Conservation (phyloP, 176 grass and related monocot species). For the Paspalum notatum region DNA sequence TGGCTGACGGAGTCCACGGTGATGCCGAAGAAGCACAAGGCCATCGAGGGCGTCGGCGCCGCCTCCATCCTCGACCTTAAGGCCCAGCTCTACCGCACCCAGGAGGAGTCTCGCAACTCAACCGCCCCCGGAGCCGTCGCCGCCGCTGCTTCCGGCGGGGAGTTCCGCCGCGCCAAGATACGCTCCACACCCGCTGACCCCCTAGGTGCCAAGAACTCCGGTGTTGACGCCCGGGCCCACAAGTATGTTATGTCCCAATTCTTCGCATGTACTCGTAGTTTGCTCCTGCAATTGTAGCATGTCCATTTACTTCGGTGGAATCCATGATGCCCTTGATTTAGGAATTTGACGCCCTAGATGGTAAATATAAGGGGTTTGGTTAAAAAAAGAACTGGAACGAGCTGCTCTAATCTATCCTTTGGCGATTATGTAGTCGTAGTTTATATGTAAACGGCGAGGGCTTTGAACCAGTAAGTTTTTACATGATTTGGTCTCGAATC, state of each 20-base stretch:
- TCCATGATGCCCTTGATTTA: neutral
- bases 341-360: neutral
- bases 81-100: conserved; percentile 90
- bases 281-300: neutral
- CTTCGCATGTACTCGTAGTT: neutral
- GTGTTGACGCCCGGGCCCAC: conserved; percentile 66
- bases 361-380: neutral
- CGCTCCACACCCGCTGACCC: conserved; percentile 50
- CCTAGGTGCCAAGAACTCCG: conserved; percentile 78
- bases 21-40: conserved; percentile 98
- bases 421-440: neutral
- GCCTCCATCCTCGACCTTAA: conserved; percentile 94
- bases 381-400: neutral
- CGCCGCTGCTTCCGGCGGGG: conserved; percentile 39
- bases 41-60: conserved; percentile 92
- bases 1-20: conserved; percentile 95
- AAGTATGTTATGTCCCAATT: conserved; percentile 44
- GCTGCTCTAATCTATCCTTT: neutral
- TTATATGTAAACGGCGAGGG: too few relatives aligned
- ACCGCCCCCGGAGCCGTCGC: conserved; percentile 44
- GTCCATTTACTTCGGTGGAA: neutral
- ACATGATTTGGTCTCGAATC: too few relatives aligned
- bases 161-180: conserved; percentile 74
- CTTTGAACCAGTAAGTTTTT: too few relatives aligned
- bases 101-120: conserved; percentile 76